Percentiles rank a stretch among this genome's conserved stretches.
Evolutionary conservation across 2,329 filamentous ascomycete species (phyloP).

Genomic region (Capronia epimyces): DNA sequence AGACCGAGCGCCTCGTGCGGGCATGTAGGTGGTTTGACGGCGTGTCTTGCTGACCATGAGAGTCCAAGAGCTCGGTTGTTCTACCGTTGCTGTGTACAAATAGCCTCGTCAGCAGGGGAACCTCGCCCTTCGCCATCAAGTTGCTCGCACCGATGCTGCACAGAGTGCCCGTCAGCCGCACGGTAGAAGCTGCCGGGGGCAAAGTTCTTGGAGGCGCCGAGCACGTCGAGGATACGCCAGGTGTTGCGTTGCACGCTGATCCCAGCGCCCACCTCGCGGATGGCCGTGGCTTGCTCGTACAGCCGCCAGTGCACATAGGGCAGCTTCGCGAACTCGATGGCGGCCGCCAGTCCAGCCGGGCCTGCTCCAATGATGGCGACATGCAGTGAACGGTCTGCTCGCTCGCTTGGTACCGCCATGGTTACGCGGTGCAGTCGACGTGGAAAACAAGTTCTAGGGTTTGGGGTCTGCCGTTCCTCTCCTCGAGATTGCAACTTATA

Average conservation of each 20-base stretch:
- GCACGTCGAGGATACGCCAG: slow-evolving; percentile 12
- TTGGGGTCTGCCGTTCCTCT: too few relatives aligned
- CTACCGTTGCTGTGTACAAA: neutral
- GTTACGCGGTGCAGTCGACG: too few relatives aligned
- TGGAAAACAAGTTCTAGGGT: too few relatives aligned
- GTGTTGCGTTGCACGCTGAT: slow-evolving; percentile 17
- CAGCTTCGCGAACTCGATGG: neutral
- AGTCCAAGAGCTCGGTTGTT: neutral
- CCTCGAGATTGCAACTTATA: too few relatives aligned
- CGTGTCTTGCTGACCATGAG: neutral
- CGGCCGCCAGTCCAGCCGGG: neutral
- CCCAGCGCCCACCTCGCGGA: slow-evolving; percentile 13
- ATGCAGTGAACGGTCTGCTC: neutral
- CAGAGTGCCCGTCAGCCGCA: neutral
- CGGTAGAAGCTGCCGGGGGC: neutral
- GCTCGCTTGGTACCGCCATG: neutral
- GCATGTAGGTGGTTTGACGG: neutral
- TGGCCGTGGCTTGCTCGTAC: slow-evolving; percentile 2
- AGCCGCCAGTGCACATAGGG: neutral
- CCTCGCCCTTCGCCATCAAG: too few relatives aligned
- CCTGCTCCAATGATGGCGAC: neutral
- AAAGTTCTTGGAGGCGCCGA: slow-evolving; percentile 13
- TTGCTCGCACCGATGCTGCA: neutral
- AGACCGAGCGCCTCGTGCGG: neutral
- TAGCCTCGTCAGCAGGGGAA: too few relatives aligned